Evolutionary conservation across 192 early-diverging fungal species (phyloP).

Genomic region (Coemansia interrupta): DNA sequence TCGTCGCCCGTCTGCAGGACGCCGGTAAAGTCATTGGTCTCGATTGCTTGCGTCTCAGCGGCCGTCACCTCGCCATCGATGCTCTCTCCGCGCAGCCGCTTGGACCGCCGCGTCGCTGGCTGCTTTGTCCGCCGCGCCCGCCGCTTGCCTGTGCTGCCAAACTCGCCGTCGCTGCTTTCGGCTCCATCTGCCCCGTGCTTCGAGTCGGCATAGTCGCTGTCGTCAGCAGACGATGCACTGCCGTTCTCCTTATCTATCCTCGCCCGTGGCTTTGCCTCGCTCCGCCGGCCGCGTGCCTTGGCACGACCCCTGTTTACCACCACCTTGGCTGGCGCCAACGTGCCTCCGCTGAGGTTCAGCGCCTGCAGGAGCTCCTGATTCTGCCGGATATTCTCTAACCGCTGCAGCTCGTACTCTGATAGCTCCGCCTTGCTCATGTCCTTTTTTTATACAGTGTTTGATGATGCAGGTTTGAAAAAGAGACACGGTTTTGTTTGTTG

Average conservation of each 20-base stretch:
- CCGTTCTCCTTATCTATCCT: not conserved
- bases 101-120: conserved; percentile 32
- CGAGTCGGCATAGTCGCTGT: not conserved
- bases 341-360: conserved; percentile 38
- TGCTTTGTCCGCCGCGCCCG: too few species aligned
- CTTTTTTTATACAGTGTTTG: not conserved
- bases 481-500: not conserved
- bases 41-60: conserved; percentile 30
- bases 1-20: conserved; percentile 54
- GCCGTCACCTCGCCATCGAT: conserved; percentile 22
- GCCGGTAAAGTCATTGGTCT: conserved; percentile 30
- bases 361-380: conserved; percentile 60
- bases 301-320: conserved; percentile 5
- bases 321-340: not conserved
- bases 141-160: conserved; percentile 16
- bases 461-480: not conserved
- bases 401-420: conserved; percentile 53
- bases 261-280: conserved; percentile 2
- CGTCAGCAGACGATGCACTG: not conserved
- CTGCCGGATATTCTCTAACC: conserved; percentile 59
- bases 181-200: not conserved
- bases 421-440: conserved; percentile 19
- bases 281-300: conserved; percentile 9
- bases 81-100: conserved; percentile 42
- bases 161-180: conserved; percentile 12